Conservation (phyloP, 208 protist species). For the Wallacemonas rigidus region DNA sequence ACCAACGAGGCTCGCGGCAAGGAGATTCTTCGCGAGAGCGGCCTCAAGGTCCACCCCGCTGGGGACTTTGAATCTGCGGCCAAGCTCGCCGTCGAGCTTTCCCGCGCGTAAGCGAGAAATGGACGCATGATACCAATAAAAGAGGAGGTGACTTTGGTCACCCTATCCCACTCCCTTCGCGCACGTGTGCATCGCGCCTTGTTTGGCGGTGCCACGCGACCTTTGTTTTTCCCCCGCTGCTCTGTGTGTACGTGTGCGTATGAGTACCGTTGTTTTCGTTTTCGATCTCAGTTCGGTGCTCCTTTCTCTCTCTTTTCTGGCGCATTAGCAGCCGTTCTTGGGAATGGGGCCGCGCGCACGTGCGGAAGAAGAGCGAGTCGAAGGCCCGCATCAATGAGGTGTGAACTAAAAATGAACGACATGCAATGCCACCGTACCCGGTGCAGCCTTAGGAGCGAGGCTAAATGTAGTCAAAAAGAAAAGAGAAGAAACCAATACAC, state of each 20-base stretch:
- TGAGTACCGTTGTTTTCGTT: not conserved
- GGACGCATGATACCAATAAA: no score
- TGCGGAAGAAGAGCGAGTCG: no score
- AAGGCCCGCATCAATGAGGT: no score
- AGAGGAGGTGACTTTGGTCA: not conserved
- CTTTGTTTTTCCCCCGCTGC: conserved; percentile 2
- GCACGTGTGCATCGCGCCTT: not conserved
- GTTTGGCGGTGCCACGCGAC: not conserved
- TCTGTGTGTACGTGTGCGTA: not conserved
- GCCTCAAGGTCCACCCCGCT: conserved; percentile 78
- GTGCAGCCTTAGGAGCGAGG: not conserved
- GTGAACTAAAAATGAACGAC: no score
- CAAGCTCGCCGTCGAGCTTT: conserved; percentile 72
- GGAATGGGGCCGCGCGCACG: no score
- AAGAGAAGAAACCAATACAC: conserved; percentile 16
- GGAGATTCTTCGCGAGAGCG: conserved; percentile 92
- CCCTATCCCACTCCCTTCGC: not conserved
- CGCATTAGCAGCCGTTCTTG: no score
- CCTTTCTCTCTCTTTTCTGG: not conserved
- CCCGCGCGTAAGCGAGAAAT: conserved; percentile 3
- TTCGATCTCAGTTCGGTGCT: not conserved
- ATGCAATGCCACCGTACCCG: no score
- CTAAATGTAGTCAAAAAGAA: not conserved
- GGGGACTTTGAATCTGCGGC: conserved; percentile 86
- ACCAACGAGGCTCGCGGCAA: conserved; percentile 97